Evolutionary conservation across 129 eudicot genomes (phyloP), one percentile per base, ranked within the genome.

Genomic region (Ambrosia trifida): DNA sequence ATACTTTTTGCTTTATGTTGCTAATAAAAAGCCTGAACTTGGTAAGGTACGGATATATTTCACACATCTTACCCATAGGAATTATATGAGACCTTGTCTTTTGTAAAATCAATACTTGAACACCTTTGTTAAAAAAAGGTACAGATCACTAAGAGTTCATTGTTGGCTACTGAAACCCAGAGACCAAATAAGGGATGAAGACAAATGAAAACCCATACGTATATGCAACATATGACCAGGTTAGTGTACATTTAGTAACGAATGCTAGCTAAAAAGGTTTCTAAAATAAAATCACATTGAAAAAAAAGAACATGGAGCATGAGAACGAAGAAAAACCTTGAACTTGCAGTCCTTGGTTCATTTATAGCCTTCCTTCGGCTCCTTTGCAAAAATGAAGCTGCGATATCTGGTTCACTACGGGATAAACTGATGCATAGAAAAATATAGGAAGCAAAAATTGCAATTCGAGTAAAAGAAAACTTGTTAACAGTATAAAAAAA

Each of bases 371-470:
- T 90, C 76, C 91, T 88, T 83, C 97, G 81, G 84, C 99, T 90
- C 86, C 94, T 83, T 71, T 94, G 86, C 99, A 96, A 95, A 82
- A 90, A 90, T 59, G 93, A 62, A 63, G 91, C 83, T 49, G 94
- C 99, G 65, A 95, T 82, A 77, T 90, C 85, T 19, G 99, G 99
- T 75, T 95, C 99, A 76, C 99, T 95, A 52, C 83, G 99, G 49
- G 91, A 88, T 73, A 79, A 79, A 73, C 99, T 95, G 89, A 64
- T 68, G 70, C 49, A 73, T 13, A 33, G 46, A n/a, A 7, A 76
- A 60, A 62, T 35, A 36, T 68, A 66, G 33, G 58, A 81, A 33
- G 28, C 5, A 24, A 64, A 28, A 31, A 66, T n/a, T 16, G 59
- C 12, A 38, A 45, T 43, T 59, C 24, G 38, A 5, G 28, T 28